Evolutionary conservation across 495 filamentous ascomycete genomes (phyloP).

Genomic region (Neurospora tetraspora): DNA sequence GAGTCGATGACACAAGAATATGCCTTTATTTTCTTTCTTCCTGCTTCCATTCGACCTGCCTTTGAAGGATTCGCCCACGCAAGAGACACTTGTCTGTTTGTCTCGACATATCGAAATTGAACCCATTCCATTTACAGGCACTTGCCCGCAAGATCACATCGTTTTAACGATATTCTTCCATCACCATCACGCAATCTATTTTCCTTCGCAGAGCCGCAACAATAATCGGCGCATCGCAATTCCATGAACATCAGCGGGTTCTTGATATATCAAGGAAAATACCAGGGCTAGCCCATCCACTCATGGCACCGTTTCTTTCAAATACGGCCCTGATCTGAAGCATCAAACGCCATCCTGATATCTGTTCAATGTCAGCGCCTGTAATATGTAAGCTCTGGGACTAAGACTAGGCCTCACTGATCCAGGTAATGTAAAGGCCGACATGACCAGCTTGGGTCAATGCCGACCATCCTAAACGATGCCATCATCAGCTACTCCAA

Average conservation of each 20-base stretch:
- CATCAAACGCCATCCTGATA: not conserved
- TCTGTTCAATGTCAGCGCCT: not conserved
- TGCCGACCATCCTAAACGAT: too few species aligned
- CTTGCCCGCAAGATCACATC: too few species aligned
- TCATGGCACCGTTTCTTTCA: not conserved
- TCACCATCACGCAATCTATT: not conserved
- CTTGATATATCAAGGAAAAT: not conserved
- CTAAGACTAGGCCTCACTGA: not conserved
- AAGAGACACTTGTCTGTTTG: not conserved
- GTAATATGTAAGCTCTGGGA: not conserved
- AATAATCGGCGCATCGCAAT: not conserved
- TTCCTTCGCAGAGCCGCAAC: not conserved
- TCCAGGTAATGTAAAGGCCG: too few species aligned
- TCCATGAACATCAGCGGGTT: not conserved
- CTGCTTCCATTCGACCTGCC: not conserved
- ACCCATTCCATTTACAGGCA: not conserved
- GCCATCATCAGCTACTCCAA: not conserved
- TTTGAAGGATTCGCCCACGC: not conserved
- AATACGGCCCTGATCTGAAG: not conserved
- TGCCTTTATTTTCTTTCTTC: not conserved
- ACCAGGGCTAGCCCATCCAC: not conserved
- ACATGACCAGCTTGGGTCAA: too few species aligned
- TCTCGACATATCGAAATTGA: not conserved
- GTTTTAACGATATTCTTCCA: not conserved
- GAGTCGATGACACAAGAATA: not conserved